Base-by-base conservation (phyloP, 2,329 filamentous ascomycete genomes). In the Aspergillus viridinutans region DNA sequence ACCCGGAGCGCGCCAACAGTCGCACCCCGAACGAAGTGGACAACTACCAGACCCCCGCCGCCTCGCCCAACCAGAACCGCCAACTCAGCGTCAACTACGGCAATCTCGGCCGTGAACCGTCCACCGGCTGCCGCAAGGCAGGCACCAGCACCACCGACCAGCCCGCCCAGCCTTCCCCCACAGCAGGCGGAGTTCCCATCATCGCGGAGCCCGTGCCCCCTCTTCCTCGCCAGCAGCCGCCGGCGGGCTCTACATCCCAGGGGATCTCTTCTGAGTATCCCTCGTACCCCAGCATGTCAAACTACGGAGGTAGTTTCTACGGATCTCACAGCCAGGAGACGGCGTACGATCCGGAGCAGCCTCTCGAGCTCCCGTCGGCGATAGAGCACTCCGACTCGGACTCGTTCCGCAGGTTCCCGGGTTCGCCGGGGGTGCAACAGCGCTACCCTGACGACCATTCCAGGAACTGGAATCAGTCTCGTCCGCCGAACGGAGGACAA, bases 71-170 rank as follows among this genome's bases (percentile, higher is more conserved):
- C 25, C 62, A 63, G 52, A 61, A 64, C 32, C 59, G 54, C 50
- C 65, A 67, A 52, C 59, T 67, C 42, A 61, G 61, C 50, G 55
- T 65, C 55, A 52, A 57, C 58, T 56, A 65, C 60, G 61, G 67
- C 58, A 53, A 66, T 3, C 65, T 77, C 20, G 61, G 65, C 12
- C 74, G 75, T 5, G 70, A 69, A n/a, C 68, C 72, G 1, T 78
- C 75, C 2, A 74, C 70, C 3, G 75, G 75, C 29, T 72, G 74
- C 48, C 74, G 76, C 42, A 74, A 70, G 55, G 60, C 65, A 47
- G 68, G 63, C 26, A 53, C 57, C 4, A 63, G 57, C 21, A 62
- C 54, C 42, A 47, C 5, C 9, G 43, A 47, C 3, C 59, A 57
- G 14, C 52, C 40, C 25, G 51, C 58, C 28, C 52, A 59, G 47